Conservation (phyloP, 1,284 basidiomycete species). For the Psilocybe mexicana region DNA sequence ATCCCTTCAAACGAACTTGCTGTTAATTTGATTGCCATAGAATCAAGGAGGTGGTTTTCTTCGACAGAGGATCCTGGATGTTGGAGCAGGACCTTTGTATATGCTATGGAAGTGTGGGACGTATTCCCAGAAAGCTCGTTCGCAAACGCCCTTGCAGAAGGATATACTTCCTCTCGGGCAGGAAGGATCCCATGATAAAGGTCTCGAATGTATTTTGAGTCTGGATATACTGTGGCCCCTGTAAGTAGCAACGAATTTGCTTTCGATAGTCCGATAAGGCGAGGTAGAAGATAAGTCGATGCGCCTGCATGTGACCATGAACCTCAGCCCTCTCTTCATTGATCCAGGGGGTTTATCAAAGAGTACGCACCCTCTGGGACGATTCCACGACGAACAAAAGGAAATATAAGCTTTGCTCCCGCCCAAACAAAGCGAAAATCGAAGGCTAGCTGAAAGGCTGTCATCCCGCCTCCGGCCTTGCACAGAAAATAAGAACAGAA, state of each 20-base stretch:
- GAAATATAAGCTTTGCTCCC: constrained; percentile 53
- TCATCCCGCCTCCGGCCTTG: constrained; percentile 54
- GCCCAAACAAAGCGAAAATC: constrained; percentile 59
- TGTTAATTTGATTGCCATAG: constrained; percentile 44
- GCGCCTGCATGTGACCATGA: constrained; percentile 36
- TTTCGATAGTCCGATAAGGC: constrained; percentile 51
- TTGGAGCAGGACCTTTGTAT: constrained; percentile 52
- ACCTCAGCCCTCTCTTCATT: not conserved
- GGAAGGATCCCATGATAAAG: constrained; percentile 50
- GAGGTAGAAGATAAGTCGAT: constrained; percentile 54
- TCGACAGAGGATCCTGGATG: constrained; percentile 49
- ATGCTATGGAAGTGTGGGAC: constrained; percentile 49
- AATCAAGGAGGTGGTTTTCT: constrained; percentile 56
- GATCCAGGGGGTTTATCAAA: not conserved
- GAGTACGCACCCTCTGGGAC: constrained; percentile 46
- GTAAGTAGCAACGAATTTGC: constrained; percentile 53
- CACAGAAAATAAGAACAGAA: not conserved
- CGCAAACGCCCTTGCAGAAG: constrained; percentile 50
- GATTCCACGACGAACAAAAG: constrained; percentile 57
- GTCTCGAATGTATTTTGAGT: constrained; percentile 43
- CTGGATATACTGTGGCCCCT: constrained; percentile 44
- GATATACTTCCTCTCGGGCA: constrained; percentile 52
- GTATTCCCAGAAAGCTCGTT: constrained; percentile 51
- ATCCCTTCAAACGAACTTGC: constrained; percentile 41
- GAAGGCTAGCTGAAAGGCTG: constrained; percentile 55